Conservation (phyloP, 2,329 filamentous ascomycete species). For the Alternaria conjuncta region DNA sequence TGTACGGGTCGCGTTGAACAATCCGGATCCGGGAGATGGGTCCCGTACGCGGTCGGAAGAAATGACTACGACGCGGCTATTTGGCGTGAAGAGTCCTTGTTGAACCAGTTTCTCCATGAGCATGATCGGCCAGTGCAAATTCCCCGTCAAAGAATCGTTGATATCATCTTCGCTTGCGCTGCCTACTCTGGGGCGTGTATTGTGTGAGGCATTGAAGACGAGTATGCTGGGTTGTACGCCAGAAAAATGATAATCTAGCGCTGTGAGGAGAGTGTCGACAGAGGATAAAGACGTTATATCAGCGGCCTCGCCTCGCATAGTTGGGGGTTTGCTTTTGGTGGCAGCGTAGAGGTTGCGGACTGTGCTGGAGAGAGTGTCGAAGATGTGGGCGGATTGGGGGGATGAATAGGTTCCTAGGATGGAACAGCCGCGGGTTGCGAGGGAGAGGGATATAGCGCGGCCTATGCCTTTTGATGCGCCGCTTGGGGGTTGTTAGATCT, state of each 20-base stretch:
- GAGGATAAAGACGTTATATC: constrained; percentile 28
- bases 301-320: constrained; percentile 26
- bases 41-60: constrained; percentile 25
- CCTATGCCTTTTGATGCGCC: constrained; percentile 41
- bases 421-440: constrained; percentile 37
- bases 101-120: constrained; percentile 32
- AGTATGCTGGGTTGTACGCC: too few species aligned
- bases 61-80: constrained; percentile 30
- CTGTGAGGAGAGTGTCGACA: constrained; percentile 13
- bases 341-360: constrained; percentile 21
- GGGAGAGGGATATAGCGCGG: constrained; percentile 37
- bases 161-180: constrained; percentile 20
- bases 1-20: constrained; percentile 30
- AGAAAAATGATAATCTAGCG: too few species aligned
- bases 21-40: constrained; percentile 14
- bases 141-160: constrained; percentile 12
- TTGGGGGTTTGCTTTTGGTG: constrained; percentile 9
- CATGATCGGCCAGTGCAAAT: constrained; percentile 8
- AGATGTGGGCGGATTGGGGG: constrained; percentile 26
- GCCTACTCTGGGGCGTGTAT: constrained; percentile 11
- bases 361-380: constrained; percentile 32
- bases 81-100: neutral
- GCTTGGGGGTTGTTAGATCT: constrained; percentile 9
- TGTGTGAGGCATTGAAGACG: constrained; percentile 27
- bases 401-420: constrained; percentile 41